Evolutionary conservation across 345 rosid genomes (phyloP), one percentile per base, ranked within the genome.

Genomic region (Rhodomyrtus tomentosa): DNA sequence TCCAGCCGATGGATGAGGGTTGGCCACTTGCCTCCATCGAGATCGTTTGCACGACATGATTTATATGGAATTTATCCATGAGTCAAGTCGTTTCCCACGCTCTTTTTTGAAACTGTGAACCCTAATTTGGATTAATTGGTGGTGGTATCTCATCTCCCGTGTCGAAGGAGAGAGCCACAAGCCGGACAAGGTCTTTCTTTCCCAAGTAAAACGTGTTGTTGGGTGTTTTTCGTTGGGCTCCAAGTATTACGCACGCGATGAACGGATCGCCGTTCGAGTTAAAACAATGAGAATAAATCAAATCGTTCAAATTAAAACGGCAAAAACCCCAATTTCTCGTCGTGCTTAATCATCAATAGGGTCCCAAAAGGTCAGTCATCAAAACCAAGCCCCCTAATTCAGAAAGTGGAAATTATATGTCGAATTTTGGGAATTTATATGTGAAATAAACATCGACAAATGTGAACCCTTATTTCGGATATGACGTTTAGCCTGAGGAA

Each of bases 1-100:
- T 16, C 22, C 14, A 9, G 32, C 29, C n/a, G 74, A 85, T 32
- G 52, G 86, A 85, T 85, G 84, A 85, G 80, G 83, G 83, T 85
- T 85, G 86, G 86, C 81, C 86, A 85, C 86, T 85, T 85, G 84
- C 86, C 84, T 81, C 36, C 29, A 27, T 42, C 86, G 45, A 32
- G 24, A 68, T 68, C 45, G 32, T 68, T 68, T 38, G 45, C 13
- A 2, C 1, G 42, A 42, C 18, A 2, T 18, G 76, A 68, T 32
- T 48, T 48, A 0, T 10, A 68, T 32, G 76, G 36, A 29, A 32
- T 68, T 8, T 42, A 68, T 32, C 76, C 42, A 20, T 24, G 13
- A 1, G 45, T 68, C 45, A 68, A 32, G 76, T 42, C 76, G 76
- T 68, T 68, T 32, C 50, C 50, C 76, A 32, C 42, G 32, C 76